These are phyloP conservation scores for Onygenales sp. DNA, from an alignment of 2,329 filamentous ascomycete genomes.

Conservation along the genomic window DNA sequence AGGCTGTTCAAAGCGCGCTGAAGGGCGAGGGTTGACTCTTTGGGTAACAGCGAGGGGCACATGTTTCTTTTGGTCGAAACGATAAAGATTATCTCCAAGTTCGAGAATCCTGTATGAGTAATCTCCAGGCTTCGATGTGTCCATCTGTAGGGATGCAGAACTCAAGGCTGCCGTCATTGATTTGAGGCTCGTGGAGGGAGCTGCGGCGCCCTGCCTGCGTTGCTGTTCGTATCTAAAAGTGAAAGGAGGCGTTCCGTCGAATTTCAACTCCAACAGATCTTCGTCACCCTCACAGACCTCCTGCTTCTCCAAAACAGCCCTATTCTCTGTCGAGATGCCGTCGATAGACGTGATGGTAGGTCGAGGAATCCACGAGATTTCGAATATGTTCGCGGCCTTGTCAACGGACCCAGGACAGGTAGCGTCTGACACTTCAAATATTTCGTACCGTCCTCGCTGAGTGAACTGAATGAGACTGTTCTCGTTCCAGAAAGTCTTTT, in stretches of 20 bases:
- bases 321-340: slow-evolving; percentile 38
- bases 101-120: slow-evolving; percentile 82
- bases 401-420: slow-evolving; percentile 78
- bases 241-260: slow-evolving; percentile 76
- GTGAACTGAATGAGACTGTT: slow-evolving; percentile 63
- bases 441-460: slow-evolving; percentile 65
- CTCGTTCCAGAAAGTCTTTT: slow-evolving; percentile 40
- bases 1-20: slow-evolving; percentile 71
- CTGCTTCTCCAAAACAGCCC: slow-evolving; percentile 57
- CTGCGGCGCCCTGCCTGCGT: slow-evolving; percentile 59
- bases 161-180: slow-evolving; percentile 68
- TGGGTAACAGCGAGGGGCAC: slow-evolving; percentile 65
- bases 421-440: slow-evolving; percentile 65
- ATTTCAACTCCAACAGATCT: slow-evolving; percentile 71
- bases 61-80: slow-evolving; percentile 57
- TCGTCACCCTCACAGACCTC: slow-evolving; percentile 93
- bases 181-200: slow-evolving; percentile 56
- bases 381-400: slow-evolving; percentile 60
- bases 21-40: slow-evolving; percentile 72
- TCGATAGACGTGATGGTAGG: slow-evolving; percentile 58
- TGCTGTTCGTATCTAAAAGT: slow-evolving; percentile 72
- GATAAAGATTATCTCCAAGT: slow-evolving; percentile 78
- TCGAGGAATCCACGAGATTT: slow-evolving; percentile 75
- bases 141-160: slow-evolving; percentile 71
- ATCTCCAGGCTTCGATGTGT: slow-evolving; percentile 70